Evolutionary conservation across 345 rosid species (phyloP), one percentile per base, ranked within the genome.

Genomic region (Hibiscus syriacus): DNA sequence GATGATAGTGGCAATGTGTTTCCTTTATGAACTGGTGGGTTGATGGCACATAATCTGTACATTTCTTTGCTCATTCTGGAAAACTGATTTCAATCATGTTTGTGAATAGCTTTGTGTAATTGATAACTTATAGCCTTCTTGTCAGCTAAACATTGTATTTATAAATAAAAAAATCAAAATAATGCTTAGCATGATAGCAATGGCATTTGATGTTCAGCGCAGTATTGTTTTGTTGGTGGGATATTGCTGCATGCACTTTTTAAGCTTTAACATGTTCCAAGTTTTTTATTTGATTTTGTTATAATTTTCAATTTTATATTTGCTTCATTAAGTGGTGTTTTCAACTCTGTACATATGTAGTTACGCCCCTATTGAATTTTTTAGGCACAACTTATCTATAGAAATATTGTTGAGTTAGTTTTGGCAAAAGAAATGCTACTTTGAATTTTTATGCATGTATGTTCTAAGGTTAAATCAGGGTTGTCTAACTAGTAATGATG

Each of bases 51-150:
- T 68, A 61, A 19, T 34, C 34, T 80, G 81, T 83, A 80, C 76
- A 85, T 75, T 72, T 69, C 27, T 66, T 68, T 63, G 71, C 69
- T 74, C 54, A 67, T 74, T 32, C 25, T 20, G 14, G 12, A 39
- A 67, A 61, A 39, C 60, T 41, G 53, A 69, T 55, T 66, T 43
- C 22, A 46, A 76, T 72, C 63, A 50, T 73, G 54, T 69, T 29
- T 87, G 77, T 84, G 77, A 70, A 82, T 84, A 79, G 55, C 19
- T 59, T 66, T 45, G 67, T 39, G 71, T 67, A 64, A 38, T 43
- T 72, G 59, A 55, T 59, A 72, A 64, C 64, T 14, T 14, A 16
- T n/a, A 41, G 38, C 43, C 43, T 73, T 45, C 49, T 45, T 45
- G 4, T 5, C 49, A 4, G 17, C 49, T 45, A 45, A 45, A 59